Evolutionary conservation across 352 stramenopile species (phyloP), one percentile per base, ranked within the genome.

Genomic region (Phytophthora podocarpi): DNA sequence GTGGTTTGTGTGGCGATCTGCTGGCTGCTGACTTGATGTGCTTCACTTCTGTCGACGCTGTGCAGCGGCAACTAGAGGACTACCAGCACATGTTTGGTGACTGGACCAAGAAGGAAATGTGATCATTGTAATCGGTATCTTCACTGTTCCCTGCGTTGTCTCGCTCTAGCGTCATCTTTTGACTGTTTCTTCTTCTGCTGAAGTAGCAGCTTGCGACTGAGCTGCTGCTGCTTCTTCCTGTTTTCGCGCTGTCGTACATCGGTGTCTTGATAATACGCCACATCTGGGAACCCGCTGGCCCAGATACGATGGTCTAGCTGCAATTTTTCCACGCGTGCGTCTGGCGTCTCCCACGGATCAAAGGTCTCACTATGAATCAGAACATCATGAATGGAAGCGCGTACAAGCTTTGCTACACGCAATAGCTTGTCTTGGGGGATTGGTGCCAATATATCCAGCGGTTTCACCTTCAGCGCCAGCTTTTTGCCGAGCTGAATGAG

Each of bases 31-130:
- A 3, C 21, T 27, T 26, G 18, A 45, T 16, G 34, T 24, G 34
- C 4, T 24, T 40, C n/a, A 12, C 15, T 34, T 15, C 2, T 21
- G n/a, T 34, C 8, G n/a, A 41, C 13, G 4, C 31, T 12, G 15
- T 31, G 31, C 53, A 91, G 81, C 62, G 77, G 15, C 82, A 91
- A 74, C 21, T 91, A 0, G 80, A 91, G 26, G 85, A 93, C 51
- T 93, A 92, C 40, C 75, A 90, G 62, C 71, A 85, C 56, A 77
- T 93, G 73, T 92, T 93, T 59, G 85, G 82, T 12, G 85, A 93
- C 52, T 93, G 82, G 80, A 83, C 74, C 4, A 93, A 93, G 70
- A 93, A 93, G 64, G 63, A 91, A 43, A 87, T 87, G 65, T 93
- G 70, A 75, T 11, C 10, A 30, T 47, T 55, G 27, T 45, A 39